Conservation (phyloP, 2,329 filamentous ascomycete genomes). For the Trematosphaeria pertusa region DNA sequence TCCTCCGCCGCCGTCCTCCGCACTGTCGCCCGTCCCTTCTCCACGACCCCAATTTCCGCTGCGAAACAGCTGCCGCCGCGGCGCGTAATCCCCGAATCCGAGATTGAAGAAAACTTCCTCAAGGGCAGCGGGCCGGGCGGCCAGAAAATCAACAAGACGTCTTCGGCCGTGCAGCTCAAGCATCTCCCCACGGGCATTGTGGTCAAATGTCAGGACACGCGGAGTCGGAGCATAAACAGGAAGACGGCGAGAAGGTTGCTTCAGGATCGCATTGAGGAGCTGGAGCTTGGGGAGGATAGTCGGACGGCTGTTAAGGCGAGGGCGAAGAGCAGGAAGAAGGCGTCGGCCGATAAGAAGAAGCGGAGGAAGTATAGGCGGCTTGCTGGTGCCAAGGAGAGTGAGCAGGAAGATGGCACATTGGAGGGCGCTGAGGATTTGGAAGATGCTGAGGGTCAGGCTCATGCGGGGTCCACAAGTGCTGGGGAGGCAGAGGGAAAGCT, state of each 20-base stretch:
- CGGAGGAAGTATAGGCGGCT: constrained; percentile 77
- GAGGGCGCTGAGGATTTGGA: constrained; percentile 50
- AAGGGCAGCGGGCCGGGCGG: constrained; percentile 93
- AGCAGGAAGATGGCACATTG: constrained; percentile 50
- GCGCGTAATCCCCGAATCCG: constrained; percentile 75
- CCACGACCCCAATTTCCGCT: constrained; percentile 16
- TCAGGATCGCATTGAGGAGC: constrained; percentile 77
- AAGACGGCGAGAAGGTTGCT: constrained; percentile 81
- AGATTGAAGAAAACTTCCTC: constrained; percentile 84
- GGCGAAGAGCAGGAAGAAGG: constrained; percentile 71
- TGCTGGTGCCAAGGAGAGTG: constrained; percentile 56
- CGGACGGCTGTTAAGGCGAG: constrained; percentile 69
- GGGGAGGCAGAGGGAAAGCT: background rate
- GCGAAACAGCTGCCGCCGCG: constrained; percentile 66
- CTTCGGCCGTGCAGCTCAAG: constrained; percentile 89
- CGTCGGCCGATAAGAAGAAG: constrained; percentile 81
- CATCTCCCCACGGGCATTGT: constrained; percentile 91
- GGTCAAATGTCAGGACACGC: constrained; percentile 91
- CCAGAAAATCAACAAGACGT: constrained; percentile 99
- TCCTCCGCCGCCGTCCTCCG: constrained; percentile 9
- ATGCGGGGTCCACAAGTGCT: constrained; percentile 2
- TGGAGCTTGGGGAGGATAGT: constrained; percentile 74
- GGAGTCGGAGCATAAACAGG: constrained; percentile 85
- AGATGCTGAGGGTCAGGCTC: constrained; percentile 15
- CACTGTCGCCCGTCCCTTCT: constrained; percentile 26